Percentiles rank a stretch among this genome's conserved stretches.
These are phyloP conservation scores for Beta vulgaris DNA, from an alignment of 148 eudicot genomes.

Conservation along the genomic window DNA sequence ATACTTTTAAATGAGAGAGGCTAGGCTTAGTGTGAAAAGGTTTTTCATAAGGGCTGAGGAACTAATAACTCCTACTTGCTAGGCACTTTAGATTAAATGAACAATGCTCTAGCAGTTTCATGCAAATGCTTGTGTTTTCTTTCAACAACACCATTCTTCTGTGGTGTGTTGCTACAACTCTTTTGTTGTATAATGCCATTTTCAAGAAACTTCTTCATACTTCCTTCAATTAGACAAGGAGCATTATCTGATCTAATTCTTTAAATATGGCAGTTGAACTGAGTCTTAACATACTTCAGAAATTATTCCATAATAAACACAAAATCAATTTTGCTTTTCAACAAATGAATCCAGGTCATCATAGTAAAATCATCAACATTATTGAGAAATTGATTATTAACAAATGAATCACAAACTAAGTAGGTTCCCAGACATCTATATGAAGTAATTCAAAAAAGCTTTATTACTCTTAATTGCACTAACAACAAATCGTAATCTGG, in stretches of 20 bases:
- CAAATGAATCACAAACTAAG: not conserved
- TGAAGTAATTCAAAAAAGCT: not conserved
- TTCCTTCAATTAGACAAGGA: not conserved
- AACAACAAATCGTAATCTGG: not conserved
- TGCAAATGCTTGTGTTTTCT: conserved; percentile 8
- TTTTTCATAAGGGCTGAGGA: not conserved
- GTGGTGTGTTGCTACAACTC: conserved; percentile 6
- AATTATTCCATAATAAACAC: not conserved
- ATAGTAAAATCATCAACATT: conserved; percentile 13
- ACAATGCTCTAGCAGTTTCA: not conserved
- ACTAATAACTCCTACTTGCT: not conserved
- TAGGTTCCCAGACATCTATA: not conserved
- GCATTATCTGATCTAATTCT: not conserved
- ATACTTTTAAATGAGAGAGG: not conserved
- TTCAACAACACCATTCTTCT: conserved; percentile 4
- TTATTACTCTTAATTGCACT: not conserved
- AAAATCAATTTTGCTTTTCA: not conserved
- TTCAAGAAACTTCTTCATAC: not conserved
- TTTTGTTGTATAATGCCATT: not conserved
- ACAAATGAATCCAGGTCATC: not conserved
- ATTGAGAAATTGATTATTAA: not conserved
- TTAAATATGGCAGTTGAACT: not conserved
- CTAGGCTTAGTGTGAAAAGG: not conserved
- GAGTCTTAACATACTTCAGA: not conserved
- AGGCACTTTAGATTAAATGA: not conserved